A percentile compares a stretch with the other conserved stretches of the same genome.
Evolutionary conservation across 306 rosid genomes (phyloP).

Genomic region (Medicago ruthenica): DNA sequence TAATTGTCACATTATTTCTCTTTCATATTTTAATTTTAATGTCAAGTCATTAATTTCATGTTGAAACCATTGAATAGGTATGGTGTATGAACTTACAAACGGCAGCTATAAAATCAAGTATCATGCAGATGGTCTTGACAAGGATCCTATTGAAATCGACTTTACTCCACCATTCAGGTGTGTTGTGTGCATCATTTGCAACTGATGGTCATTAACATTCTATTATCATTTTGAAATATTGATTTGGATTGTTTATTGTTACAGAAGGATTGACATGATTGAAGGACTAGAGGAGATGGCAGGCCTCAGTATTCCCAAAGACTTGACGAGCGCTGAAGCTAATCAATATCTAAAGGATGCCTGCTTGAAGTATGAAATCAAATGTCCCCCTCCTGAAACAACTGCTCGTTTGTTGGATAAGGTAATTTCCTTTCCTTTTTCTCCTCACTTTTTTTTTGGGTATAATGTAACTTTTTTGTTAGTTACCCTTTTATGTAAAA

Average conservation of each 20-base stretch:
- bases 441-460: background rate
- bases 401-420: slow-evolving; percentile 88
- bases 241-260: slow-evolving; percentile 39
- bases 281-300: slow-evolving; percentile 83
- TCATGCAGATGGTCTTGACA: slow-evolving; percentile 79
- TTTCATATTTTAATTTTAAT: background rate
- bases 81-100: slow-evolving; percentile 82
- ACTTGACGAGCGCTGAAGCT: slow-evolving; percentile 77
- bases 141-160: slow-evolving; percentile 76
- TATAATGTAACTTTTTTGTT: background rate
- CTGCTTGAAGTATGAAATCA: slow-evolving; percentile 72
- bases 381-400: slow-evolving; percentile 90
- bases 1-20: slow-evolving; percentile 9
- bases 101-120: slow-evolving; percentile 82
- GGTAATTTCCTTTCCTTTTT: slow-evolving; percentile 46
- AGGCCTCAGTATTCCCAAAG: slow-evolving; percentile 77
- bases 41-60: slow-evolving; percentile 31
- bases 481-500: background rate
- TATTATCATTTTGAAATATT: slow-evolving; percentile 12
- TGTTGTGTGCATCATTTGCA: slow-evolving; percentile 28
- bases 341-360: slow-evolving; percentile 76
- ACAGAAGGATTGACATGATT: slow-evolving; percentile 94
- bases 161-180: slow-evolving; percentile 87
- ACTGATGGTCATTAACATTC: slow-evolving; percentile 1
- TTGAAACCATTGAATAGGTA: slow-evolving; percentile 57